These are phyloP conservation scores for Neofusicoccum ribis DNA, from an alignment of 2,329 filamentous ascomycete genomes.

Conservation along the genomic window DNA sequence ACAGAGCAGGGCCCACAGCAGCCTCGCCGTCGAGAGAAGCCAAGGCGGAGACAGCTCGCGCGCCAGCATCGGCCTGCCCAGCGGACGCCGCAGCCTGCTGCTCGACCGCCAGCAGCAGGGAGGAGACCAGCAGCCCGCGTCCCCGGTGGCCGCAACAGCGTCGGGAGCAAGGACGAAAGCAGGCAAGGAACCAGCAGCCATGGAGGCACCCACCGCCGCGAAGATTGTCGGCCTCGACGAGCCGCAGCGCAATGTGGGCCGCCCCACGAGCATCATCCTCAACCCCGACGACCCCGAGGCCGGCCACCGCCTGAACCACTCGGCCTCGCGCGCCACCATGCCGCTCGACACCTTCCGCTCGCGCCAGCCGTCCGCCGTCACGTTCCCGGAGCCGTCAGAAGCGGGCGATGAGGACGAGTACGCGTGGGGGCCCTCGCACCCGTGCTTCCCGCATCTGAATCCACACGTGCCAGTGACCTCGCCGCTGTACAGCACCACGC, in stretches of 20 bases:
- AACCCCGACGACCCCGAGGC: slow-evolving; percentile 17
- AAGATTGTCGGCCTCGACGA: slow-evolving; percentile 8
- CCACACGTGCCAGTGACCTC: slow-evolving; percentile 82
- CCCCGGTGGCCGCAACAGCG: neutral
- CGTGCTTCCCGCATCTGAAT: slow-evolving; percentile 91
- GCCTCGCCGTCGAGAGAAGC: slow-evolving; percentile 39
- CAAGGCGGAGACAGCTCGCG: slow-evolving; percentile 49
- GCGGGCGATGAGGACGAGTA: slow-evolving; percentile 62
- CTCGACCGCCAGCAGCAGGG: slow-evolving; percentile 9
- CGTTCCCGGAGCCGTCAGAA: slow-evolving; percentile 8
- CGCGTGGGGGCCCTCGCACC: slow-evolving; percentile 90
- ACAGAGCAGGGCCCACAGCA: slow-evolving; percentile 49
- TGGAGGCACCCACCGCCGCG: slow-evolving; percentile 11
- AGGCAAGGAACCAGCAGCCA: slow-evolving; percentile 2
- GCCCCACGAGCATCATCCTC: slow-evolving; percentile 5
- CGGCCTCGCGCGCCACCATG: slow-evolving; percentile 19
- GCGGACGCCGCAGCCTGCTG: slow-evolving; percentile 30
- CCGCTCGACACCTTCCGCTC: slow-evolving; percentile 14
- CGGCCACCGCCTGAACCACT: slow-evolving; percentile 16
- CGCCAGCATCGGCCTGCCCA: slow-evolving; percentile 55
- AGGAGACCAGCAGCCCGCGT: neutral
- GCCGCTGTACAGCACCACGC: slow-evolving; percentile 71
- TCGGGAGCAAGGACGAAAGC: neutral
- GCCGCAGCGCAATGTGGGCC: neutral
- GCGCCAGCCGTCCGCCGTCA: slow-evolving; percentile 13